Conservation (phyloP, 129 eudicot genomes). For the Calendula officinalis region DNA sequence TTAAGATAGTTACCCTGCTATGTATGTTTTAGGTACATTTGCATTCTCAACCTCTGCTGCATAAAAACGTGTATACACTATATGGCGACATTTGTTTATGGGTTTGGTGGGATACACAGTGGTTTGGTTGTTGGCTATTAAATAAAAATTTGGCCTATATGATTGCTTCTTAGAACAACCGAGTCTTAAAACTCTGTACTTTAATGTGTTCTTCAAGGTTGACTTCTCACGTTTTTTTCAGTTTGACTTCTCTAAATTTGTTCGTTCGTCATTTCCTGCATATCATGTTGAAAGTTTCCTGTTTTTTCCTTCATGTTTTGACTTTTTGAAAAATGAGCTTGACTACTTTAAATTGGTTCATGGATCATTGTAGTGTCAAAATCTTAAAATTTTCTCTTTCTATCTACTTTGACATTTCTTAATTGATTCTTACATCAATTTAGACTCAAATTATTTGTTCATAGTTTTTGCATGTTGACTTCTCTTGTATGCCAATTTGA, state of each 20-base stretch:
- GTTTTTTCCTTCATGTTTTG: not conserved
- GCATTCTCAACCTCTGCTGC: constrained; percentile 56
- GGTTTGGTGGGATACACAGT: no score
- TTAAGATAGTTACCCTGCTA: constrained; percentile 47
- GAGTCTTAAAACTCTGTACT: not conserved
- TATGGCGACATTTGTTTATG: not conserved
- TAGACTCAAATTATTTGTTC: no score
- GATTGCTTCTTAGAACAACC: constrained; percentile 2
- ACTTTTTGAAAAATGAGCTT: no score
- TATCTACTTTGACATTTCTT: no score
- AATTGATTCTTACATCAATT: no score
- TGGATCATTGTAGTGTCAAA: not conserved
- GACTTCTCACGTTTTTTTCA: no score
- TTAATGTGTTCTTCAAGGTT: not conserved
- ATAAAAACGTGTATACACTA: constrained; percentile 64
- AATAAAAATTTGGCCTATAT: not conserved
- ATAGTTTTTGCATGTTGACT: no score
- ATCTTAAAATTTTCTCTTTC: not conserved
- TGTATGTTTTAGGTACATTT: constrained; percentile 40
- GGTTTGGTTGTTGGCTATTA: not conserved
- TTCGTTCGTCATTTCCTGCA: not conserved
- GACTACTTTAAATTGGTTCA: not conserved
- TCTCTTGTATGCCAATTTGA: no score
- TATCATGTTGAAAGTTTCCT: constrained; percentile 19
- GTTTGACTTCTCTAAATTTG: constrained; percentile 28